Percentiles rank a stretch among this genome's conserved stretches.
These are phyloP conservation scores for Quercus suber DNA, from an alignment of 306 rosid species.

Conservation along the genomic window DNA sequence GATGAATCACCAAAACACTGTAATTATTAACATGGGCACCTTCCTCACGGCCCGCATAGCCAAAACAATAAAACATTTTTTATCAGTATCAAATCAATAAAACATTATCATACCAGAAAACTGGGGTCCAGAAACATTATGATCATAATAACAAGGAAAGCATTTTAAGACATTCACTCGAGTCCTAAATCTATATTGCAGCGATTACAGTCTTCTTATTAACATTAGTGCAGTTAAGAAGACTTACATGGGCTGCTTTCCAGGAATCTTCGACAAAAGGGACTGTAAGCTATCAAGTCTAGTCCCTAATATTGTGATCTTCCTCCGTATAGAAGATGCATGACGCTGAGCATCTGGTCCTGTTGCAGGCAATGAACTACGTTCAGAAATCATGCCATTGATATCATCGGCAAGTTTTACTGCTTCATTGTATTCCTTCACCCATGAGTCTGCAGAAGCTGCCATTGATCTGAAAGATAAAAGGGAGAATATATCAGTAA, in stretches of 20 bases:
- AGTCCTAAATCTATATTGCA: neutral
- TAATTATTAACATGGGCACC: neutral
- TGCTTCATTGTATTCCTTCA: slow-evolving; percentile 92
- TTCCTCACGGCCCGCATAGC: neutral
- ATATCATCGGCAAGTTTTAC: slow-evolving; percentile 85
- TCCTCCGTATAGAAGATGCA: slow-evolving; percentile 89
- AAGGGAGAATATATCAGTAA: neutral
- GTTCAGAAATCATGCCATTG: slow-evolving; percentile 83
- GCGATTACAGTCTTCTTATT: neutral
- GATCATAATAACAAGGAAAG: neutral
- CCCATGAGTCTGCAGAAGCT: slow-evolving; percentile 89
- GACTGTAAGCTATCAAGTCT: slow-evolving; percentile 93
- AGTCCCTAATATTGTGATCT: slow-evolving; percentile 91
- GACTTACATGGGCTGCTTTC: slow-evolving; percentile 83
- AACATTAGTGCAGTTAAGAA: neutral
- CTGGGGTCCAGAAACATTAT: neutral
- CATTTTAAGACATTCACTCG: neutral
- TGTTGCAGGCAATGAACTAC: slow-evolving; percentile 57
- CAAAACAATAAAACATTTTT: neutral
- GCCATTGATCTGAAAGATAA: slow-evolving; percentile 60
- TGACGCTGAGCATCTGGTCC: slow-evolving; percentile 96
- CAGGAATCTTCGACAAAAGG: slow-evolving; percentile 72
- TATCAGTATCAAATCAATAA: too few species aligned
- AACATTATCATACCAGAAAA: neutral
- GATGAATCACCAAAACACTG: neutral